Percentiles rank a stretch among this genome's conserved stretches.
Conservation (phyloP, 2,329 filamentous ascomycete genomes). For the Cyphellophora attinorum region DNA sequence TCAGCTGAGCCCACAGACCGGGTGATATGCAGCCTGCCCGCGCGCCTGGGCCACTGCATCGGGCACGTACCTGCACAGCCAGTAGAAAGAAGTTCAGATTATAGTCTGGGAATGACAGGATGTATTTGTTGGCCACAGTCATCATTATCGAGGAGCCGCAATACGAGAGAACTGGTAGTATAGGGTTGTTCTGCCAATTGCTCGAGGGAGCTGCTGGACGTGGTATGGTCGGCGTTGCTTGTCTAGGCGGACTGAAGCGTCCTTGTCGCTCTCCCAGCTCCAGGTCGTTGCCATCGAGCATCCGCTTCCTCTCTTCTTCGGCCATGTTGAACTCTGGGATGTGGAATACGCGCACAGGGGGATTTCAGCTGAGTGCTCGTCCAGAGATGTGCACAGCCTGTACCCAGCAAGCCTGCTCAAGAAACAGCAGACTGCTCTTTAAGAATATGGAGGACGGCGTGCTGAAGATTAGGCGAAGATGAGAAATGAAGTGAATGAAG, state of each 20-base stretch:
- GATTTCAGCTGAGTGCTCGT: too few relatives aligned
- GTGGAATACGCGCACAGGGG: too few relatives aligned
- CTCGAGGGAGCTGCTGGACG: slow-evolving; percentile 28
- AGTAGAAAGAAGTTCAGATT: slow-evolving; percentile 97
- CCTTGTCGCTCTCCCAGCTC: slow-evolving; percentile 56
- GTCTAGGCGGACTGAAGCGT: slow-evolving; percentile 33
- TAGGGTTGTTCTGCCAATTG: slow-evolving; percentile 62
- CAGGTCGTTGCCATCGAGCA: slow-evolving; percentile 52
- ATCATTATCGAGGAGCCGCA: slow-evolving; percentile 96
- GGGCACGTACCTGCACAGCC: slow-evolving; percentile 69
- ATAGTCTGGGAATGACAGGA: slow-evolving; percentile 80
- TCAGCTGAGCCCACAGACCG: slow-evolving; percentile 1
- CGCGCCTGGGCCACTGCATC: too few relatives aligned
- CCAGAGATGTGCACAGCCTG: too few relatives aligned
- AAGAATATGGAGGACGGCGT: not conserved
- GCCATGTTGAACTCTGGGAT: slow-evolving; percentile 57
- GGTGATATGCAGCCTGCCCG: not conserved
- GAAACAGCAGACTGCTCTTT: slow-evolving; percentile 1
- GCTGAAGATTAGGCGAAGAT: not conserved
- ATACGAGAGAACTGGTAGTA: slow-evolving; percentile 76
- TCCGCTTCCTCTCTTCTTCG: slow-evolving; percentile 75
- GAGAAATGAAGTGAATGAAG: too few relatives aligned
- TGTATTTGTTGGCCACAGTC: slow-evolving; percentile 99
- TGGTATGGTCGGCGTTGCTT: slow-evolving; percentile 26
- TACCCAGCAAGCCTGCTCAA: slow-evolving; percentile 7